A percentile compares a stretch with the other conserved stretches of the same genome.
phyloP scores from a whole-genome alignment of 139 green algal species.

The Chlamydomonas incerta region DNA sequence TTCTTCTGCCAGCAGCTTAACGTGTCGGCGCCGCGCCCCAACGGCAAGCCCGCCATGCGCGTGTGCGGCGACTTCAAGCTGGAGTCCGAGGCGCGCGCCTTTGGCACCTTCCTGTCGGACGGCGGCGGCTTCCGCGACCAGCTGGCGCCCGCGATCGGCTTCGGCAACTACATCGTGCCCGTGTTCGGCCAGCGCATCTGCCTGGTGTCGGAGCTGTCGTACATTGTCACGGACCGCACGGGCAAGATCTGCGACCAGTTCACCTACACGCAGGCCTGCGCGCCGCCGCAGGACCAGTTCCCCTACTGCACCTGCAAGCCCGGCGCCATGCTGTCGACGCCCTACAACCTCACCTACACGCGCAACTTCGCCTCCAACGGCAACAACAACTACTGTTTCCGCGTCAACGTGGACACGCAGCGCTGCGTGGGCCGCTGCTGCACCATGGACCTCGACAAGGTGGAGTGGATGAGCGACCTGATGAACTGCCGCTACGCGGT shows the following conservation, averaged over 20 bases:
- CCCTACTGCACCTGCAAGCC: slow-evolving; percentile 24
- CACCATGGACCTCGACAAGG: slow-evolving; percentile 22
- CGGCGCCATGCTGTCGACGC: background rate
- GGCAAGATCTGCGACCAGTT: background rate
- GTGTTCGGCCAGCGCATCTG: background rate
- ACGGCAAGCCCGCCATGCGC: too few relatives aligned
- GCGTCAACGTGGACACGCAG: background rate
- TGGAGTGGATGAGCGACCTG: slow-evolving; percentile 22
- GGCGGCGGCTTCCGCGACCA: background rate
- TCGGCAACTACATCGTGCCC: background rate
- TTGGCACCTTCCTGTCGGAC: background rate
- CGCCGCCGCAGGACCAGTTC: background rate
- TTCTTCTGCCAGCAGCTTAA: background rate
- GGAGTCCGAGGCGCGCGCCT: background rate
- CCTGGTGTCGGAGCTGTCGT: background rate
- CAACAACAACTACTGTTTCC: slow-evolving; percentile 27
- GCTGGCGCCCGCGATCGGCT: background rate
- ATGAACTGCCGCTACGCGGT: background rate
- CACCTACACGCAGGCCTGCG: background rate
- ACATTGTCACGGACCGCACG: background rate
- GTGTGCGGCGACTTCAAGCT: slow-evolving; percentile 7
- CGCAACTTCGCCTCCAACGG: background rate
- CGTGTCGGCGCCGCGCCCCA: too few relatives aligned
- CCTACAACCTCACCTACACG: slow-evolving; percentile 12
- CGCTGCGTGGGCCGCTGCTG: slow-evolving; percentile 18